These are phyloP conservation scores for Chytridium lagenaria DNA, from an alignment of 371 early-diverging fungal genomes.

Conservation along the genomic window DNA sequence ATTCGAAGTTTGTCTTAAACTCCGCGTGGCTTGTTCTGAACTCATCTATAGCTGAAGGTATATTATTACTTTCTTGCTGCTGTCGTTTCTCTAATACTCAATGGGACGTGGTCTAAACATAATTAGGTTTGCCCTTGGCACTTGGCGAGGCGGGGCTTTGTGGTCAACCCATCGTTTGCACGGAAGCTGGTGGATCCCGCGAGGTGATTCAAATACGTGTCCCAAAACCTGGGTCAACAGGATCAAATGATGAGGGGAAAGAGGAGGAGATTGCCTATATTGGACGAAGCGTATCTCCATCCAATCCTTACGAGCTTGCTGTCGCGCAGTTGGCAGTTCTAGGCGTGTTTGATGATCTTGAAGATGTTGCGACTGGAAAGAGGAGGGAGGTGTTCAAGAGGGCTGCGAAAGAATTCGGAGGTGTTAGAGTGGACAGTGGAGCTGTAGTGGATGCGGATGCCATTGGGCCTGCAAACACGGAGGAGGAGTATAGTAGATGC, in stretches of 20 bases:
- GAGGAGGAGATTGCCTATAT: neutral
- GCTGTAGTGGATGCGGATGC: no score
- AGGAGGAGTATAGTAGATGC: no score
- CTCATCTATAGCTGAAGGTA: constrained; percentile 32
- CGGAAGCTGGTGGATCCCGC: constrained; percentile 31
- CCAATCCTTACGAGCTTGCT: constrained; percentile 25
- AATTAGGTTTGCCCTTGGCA: constrained; percentile 25
- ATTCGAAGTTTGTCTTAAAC: constrained; percentile 22
- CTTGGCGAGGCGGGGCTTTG: constrained; percentile 35
- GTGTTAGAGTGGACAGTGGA: no score
- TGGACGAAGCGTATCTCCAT: constrained; percentile 25
- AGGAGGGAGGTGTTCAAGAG: no score
- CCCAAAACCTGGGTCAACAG: neutral
- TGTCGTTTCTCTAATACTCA: neutral
- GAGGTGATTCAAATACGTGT: constrained; percentile 19
- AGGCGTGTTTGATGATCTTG: constrained; percentile 28
- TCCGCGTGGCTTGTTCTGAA: constrained; percentile 28
- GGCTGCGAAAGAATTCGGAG: no score
- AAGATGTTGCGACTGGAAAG: no score
- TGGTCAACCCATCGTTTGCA: constrained; percentile 32
- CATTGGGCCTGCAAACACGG: no score
- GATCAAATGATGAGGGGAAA: neutral
- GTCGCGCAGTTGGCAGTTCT: constrained; percentile 24
- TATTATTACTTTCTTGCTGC: neutral
- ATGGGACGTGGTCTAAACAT: no score